Percentiles rank a stretch among this genome's conserved stretches.
These are phyloP conservation scores for Pseudogymnoascus sp. DNA, from an alignment of 2,329 filamentous ascomycete genomes.

Conservation along the genomic window DNA sequence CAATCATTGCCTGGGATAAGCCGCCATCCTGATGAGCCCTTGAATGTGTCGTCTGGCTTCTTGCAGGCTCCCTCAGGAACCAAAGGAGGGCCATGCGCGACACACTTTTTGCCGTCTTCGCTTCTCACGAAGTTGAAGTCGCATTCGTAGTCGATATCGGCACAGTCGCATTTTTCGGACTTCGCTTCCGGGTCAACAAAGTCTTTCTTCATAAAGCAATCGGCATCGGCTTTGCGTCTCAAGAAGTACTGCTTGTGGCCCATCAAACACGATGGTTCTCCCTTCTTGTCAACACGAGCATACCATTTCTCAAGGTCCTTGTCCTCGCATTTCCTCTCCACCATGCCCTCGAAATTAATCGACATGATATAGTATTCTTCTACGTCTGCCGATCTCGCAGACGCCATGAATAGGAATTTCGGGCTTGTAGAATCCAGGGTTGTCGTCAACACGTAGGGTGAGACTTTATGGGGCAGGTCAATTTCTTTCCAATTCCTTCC, in stretches of 20 bases:
- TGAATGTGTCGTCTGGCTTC: constrained; percentile 61
- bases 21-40: constrained; percentile 83
- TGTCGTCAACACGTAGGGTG: constrained; percentile 71
- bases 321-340: constrained; percentile 69
- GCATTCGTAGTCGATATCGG: constrained; percentile 83
- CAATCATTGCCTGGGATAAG: constrained; percentile 81
- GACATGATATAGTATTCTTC: constrained; percentile 58
- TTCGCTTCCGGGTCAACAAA: constrained; percentile 71
- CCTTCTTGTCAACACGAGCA: constrained; percentile 72
- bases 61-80: constrained; percentile 70
- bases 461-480: constrained; percentile 63
- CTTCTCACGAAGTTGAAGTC: constrained; percentile 80
- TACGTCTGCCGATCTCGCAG: constrained; percentile 38
- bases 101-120: constrained; percentile 62
- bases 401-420: constrained; percentile 75
- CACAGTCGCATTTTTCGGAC: constrained; percentile 72
- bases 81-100: constrained; percentile 52
- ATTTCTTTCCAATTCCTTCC: constrained; percentile 73
- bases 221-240: constrained; percentile 76
- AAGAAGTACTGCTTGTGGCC: constrained; percentile 85
- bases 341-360: constrained; percentile 75
- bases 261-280: constrained; percentile 85
- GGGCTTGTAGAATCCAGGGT: constrained; percentile 87
- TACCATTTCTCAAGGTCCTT: constrained; percentile 88
- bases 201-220: constrained; percentile 82